These are phyloP conservation scores for Tricholoma sp. DNA, from an alignment of 768 basidiomycete genomes.

Conservation along the genomic window DNA sequence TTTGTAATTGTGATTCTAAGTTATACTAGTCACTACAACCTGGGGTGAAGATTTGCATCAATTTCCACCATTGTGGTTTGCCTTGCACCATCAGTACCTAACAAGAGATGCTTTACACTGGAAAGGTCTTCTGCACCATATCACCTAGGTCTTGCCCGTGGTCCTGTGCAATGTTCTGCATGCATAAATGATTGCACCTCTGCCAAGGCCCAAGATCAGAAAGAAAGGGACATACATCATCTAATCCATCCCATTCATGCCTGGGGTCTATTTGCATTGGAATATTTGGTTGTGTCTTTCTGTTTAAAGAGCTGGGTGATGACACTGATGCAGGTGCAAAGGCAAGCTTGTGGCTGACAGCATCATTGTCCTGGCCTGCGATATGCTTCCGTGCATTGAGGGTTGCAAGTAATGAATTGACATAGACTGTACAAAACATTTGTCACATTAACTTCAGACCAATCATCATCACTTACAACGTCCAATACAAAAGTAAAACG, in stretches of 20 bases:
- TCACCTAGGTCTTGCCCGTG: not conserved
- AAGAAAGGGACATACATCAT: not conserved
- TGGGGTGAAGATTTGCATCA: no score
- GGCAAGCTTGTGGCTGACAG: slow-evolving; percentile 11
- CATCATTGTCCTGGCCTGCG: slow-evolving; percentile 8
- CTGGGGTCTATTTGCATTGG: slow-evolving; percentile 32
- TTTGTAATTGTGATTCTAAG: no score
- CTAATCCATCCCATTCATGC: not conserved
- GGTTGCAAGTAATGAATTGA: slow-evolving; percentile 24
- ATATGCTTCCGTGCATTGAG: slow-evolving; percentile 15
- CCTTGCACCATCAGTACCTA: no score
- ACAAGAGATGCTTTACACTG: no score
- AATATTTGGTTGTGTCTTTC: slow-evolving; percentile 20
- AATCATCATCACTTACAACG: slow-evolving; percentile 18
- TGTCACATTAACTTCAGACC: not conserved
- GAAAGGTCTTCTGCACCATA: no score
- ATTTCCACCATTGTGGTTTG: no score
- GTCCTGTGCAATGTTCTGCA: no score
- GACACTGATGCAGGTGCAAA: slow-evolving; percentile 5
- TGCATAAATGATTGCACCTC: no score
- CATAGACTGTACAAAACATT: slow-evolving; percentile 17
- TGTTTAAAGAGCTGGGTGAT: not conserved
- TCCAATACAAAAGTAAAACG: slow-evolving; percentile 30
- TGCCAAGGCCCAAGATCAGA: not conserved
- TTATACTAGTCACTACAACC: no score